These are phyloP conservation scores for Immersiella caudata DNA, from an alignment of 495 filamentous ascomycete species.

Conservation along the genomic window DNA sequence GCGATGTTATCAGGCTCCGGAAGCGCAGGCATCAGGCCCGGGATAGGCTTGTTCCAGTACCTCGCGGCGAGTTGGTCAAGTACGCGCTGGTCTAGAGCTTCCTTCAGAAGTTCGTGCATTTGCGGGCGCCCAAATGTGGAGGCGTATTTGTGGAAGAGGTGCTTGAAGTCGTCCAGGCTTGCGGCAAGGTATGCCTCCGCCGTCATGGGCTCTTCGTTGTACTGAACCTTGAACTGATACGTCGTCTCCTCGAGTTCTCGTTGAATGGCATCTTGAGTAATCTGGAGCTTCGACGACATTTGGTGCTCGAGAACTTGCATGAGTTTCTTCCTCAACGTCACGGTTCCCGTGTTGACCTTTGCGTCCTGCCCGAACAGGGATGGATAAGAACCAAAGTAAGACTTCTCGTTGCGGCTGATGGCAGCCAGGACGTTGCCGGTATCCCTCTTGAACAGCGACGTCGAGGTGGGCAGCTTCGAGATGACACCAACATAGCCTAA, in stretches of 20 bases:
- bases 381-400: constrained; percentile 85
- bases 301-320: constrained; percentile 97
- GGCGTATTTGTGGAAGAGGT: constrained; percentile 91
- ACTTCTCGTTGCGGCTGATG: constrained; percentile 84
- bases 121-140: constrained; percentile 87
- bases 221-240: constrained; percentile 99
- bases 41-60: constrained; percentile 98
- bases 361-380: constrained; percentile 74
- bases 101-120: constrained; percentile 86
- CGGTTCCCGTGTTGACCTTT: constrained; percentile 75
- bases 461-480: constrained; percentile 68
- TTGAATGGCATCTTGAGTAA: constrained; percentile 86
- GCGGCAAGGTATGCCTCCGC: constrained; percentile 96
- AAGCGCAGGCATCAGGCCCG: constrained; percentile 64
- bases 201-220: constrained; percentile 92
- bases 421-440: constrained; percentile 77
- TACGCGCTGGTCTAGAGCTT: constrained; percentile 90
- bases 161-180: constrained; percentile 94
- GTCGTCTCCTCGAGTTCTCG: constrained; percentile 96
- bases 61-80: constrained; percentile 91
- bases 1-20: constrained; percentile 72
- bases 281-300: constrained; percentile 87
- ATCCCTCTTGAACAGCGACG: constrained; percentile 82
- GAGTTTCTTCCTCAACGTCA: constrained; percentile 86
- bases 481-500: constrained; percentile 98